These are phyloP conservation scores for Castanospermum australe DNA, from an alignment of 306 rosid species.

Conservation along the genomic window DNA sequence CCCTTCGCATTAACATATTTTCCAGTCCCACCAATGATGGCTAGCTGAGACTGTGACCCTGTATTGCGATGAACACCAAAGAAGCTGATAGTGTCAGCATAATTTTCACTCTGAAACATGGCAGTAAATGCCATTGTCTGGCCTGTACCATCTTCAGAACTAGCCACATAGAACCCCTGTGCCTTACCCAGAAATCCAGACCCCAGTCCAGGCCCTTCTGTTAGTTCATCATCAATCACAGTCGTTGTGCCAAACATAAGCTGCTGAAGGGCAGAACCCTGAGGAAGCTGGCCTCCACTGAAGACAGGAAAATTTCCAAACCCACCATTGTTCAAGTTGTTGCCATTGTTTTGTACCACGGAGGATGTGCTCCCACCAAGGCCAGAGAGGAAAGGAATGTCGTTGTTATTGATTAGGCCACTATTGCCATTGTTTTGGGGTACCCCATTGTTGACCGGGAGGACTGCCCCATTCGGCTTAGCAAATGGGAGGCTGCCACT, in stretches of 20 bases:
- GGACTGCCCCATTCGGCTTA: slow-evolving; percentile 11
- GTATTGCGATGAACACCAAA: slow-evolving; percentile 1
- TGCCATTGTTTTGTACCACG: background rate
- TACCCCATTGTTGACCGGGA: background rate
- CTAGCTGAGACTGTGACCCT: slow-evolving; percentile 7
- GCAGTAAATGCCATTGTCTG: slow-evolving; percentile 18
- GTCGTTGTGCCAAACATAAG: slow-evolving; percentile 19
- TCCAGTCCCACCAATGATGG: slow-evolving; percentile 27
- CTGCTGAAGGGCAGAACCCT: background rate
- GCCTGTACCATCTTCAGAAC: slow-evolving; percentile 14
- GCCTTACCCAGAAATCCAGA: slow-evolving; percentile 17
- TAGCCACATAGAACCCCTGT: slow-evolving; percentile 19
- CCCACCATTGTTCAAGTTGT: background rate
- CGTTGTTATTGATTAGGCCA: slow-evolving; percentile 9
- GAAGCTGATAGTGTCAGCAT: background rate
- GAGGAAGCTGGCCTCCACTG: slow-evolving; percentile 8
- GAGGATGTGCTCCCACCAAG: background rate
- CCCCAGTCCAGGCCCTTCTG: slow-evolving; percentile 5
- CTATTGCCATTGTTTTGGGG: background rate
- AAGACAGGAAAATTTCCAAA: background rate
- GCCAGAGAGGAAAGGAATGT: slow-evolving; percentile 20
- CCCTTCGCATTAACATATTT: slow-evolving; percentile 15
- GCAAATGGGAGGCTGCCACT: slow-evolving; percentile 17
- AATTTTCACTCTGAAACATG: slow-evolving; percentile 8
- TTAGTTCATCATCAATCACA: slow-evolving; percentile 15